Evolutionary conservation across 1,284 basidiomycete genomes (phyloP), one percentile per base, ranked within the genome.

Genomic region (Tilletiaria anomala): DNA sequence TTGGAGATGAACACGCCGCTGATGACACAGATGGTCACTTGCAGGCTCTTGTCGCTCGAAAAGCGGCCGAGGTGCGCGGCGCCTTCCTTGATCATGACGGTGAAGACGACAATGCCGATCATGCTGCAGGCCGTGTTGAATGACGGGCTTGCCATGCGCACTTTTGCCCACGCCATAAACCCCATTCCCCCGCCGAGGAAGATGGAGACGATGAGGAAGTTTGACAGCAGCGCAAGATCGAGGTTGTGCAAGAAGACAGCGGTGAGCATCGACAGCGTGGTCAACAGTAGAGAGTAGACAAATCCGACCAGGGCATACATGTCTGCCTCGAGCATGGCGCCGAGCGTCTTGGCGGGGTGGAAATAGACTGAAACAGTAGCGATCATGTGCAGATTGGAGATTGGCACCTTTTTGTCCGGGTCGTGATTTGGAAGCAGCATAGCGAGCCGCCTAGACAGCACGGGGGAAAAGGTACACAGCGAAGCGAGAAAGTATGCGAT

Each of bases 281-380:
- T 78, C n/a, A 89, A 76, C 40, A 81, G 70, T 0, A 79, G 70
- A 6, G 84, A 74, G 58, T 81, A 88, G 1, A 79, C 40, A 14
- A 84, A 73, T 0, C 81, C 82, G 45, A 79, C 72, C 24, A 82
- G 51, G 55, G 82, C 85, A 67, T 75, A 88, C 11, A 80, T 65
- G 61, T 88, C 78, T 6, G 85, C 83, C 67, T 89, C 84, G 31
- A 91, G 69, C 89, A 96, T 94, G 2, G 75, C 81, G 10, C 88
- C 88, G 11, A 82, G 71, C 0, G 85, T 86, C 58, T 88, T 87
- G 46, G 70, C 70, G 0, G 72, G 71, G 38, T 71, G 70, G 45
- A 70, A 73, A 59, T 53, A 56, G 70, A 73, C 70, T 73, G 80
- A 69, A 16, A 86, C 79, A 2, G 87, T 89, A 2, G 88, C 84